Base-by-base conservation (phyloP, 768 basidiomycete species). In the Psilocybe azurescens region DNA sequence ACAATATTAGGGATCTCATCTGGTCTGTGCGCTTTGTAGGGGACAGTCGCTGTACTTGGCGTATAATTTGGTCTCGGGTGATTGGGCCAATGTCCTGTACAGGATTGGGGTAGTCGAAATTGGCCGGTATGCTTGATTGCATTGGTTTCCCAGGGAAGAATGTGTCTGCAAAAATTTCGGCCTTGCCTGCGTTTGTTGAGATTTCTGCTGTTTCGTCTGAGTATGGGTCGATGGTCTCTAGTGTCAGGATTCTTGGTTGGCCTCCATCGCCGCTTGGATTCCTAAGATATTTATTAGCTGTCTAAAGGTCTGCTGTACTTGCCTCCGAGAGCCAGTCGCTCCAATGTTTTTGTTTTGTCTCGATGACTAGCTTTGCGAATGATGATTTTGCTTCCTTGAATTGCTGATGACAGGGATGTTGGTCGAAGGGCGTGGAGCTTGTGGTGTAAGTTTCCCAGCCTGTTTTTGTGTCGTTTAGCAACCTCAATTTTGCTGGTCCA, bases 1-100 rank as follows among this genome's bases (percentile, higher is more conserved):
- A 71, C 64, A 0, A 73, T 51, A 50, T 74, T 74, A 0, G 71
- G 69, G 41, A 75, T 72, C 1, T 67, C 67, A 36, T 76, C 73
- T 3, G 69, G 69, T 1, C 72, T 68, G 9, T 58, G 62, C 0
- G 67, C 67, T 51, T 73, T 67, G 60, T 67, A 64, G 65, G 66
- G 9, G 41, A 41, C 5, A 53, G 52, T 2, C 54, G 36, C 6
- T 29, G 8, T 8, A 67, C 53, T 1, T 64, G 59, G 0, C 11
- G 2, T 11, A 33, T 14, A 3, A 69, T 50, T 28, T 62, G 65
- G 0, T 50, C 11, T 11, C 33, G 38, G 1, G 63, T 62, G 52
- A 69, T 61, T 6, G 16, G 18, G 0, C 52, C 13, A 0, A 53
- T 51, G 9, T 59, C 58, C 0, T 53, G 58, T 3, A 71, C 57